Evolutionary conservation across 108 stramenopile genomes (phyloP).

Genomic region (Fistulifera pelliculosa): DNA sequence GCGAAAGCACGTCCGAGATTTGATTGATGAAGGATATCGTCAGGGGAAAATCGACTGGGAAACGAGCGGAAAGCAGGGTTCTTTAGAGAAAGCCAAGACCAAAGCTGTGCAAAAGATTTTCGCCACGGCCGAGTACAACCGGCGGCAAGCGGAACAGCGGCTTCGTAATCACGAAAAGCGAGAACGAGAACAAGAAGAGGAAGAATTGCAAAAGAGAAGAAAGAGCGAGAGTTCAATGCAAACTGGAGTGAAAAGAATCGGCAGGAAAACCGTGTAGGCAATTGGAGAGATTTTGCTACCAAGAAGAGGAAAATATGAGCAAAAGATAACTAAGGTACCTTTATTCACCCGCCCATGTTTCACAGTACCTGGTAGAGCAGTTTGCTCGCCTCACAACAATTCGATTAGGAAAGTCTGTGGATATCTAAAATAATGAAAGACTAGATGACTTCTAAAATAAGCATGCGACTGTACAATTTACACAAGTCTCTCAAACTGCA

Average conservation of each 20-base stretch:
- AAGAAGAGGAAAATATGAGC: constrained; percentile 14
- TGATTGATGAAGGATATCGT: constrained; percentile 69
- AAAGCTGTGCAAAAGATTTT: constrained; percentile 73
- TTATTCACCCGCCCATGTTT: too few relatives aligned
- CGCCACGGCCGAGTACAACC: constrained; percentile 70
- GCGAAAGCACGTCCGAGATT: constrained; percentile 35
- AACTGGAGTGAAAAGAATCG: constrained; percentile 66
- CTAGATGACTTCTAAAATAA: too few relatives aligned
- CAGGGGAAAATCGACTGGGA: constrained; percentile 48
- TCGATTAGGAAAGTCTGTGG: too few relatives aligned
- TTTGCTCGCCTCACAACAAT: too few relatives aligned
- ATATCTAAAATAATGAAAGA: too few relatives aligned
- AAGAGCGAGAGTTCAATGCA: constrained; percentile 62
- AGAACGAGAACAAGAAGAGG: constrained; percentile 78
- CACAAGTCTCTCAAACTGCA: constrained; percentile 73
- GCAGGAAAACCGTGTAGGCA: constrained; percentile 79
- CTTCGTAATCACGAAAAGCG: constrained; percentile 71
- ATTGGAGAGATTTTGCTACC: constrained; percentile 74
- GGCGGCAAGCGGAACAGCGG: constrained; percentile 63
- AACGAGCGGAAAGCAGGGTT: not conserved
- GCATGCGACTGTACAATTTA: constrained; percentile 9
- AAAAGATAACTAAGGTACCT: too few relatives aligned
- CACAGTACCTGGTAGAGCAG: too few relatives aligned
- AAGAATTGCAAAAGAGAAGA: constrained; percentile 50
- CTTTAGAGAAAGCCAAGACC: constrained; percentile 40